phyloP scores from a whole-genome alignment of 352 stramenopile species.

The Elongisporangium prolatum region DNA sequence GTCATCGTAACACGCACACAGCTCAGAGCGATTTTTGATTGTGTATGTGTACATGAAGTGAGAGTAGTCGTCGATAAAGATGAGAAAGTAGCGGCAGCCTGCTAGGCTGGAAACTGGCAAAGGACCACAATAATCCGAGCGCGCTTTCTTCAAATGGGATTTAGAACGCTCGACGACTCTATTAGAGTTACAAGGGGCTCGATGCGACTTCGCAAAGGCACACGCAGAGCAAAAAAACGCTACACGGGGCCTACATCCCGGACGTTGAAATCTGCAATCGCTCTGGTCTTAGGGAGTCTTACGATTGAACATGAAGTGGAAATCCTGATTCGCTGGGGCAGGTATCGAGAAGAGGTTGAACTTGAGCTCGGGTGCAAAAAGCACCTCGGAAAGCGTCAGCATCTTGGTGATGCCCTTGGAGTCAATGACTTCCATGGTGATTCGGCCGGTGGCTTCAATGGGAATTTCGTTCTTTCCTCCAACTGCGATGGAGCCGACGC shows the following conservation, averaged over 20 bases:
- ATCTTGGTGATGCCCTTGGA: conserved; percentile 9
- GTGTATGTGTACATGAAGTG: conserved; percentile 13
- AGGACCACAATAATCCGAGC: conserved; percentile 11
- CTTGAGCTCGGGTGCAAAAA: conserved; percentile 5
- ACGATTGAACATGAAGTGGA: conserved; percentile 4
- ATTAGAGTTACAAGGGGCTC: conserved; percentile 12
- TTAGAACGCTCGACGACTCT: conserved; percentile 15
- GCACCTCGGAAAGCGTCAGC: conserved; percentile 4
- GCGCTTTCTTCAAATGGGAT: conserved; percentile 9
- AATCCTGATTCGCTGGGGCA: not conserved
- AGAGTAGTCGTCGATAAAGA: conserved; percentile 16
- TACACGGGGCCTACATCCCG: conserved; percentile 1
- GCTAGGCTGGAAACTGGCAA: conserved; percentile 8
- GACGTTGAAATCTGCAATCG: conserved; percentile 1
- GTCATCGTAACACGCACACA: conserved; percentile 13
- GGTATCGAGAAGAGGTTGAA: no score
- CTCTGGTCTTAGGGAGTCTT: conserved; percentile 6
- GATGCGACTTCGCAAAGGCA: conserved; percentile 17
- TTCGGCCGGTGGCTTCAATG: conserved; percentile 10
- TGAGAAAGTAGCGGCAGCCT: conserved; percentile 14
- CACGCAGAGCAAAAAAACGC: conserved; percentile 11
- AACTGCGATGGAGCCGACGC: conserved; percentile 7
- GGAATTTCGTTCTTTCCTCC: conserved; percentile 7
- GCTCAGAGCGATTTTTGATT: conserved; percentile 4
- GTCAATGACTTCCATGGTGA: conserved; percentile 12